Base-by-base conservation (phyloP, 2,329 filamentous ascomycete genomes). In the Cylindrodendrum hubeiense region DNA sequence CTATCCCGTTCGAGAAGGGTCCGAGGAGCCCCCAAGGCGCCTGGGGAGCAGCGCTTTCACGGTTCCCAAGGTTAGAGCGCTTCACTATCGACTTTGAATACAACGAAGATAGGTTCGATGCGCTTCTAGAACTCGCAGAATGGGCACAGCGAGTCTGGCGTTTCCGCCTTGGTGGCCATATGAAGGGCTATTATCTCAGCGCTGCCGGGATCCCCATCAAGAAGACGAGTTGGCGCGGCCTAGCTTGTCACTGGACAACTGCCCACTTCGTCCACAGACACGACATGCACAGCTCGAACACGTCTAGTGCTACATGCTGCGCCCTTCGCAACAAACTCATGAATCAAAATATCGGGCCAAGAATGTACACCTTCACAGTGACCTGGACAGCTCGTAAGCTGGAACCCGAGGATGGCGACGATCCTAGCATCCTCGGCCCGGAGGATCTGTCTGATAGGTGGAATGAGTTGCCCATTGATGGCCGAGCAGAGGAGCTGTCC, bases 71-170 rank as follows among this genome's bases (percentile, higher is more conserved):
- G n/a, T 41, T 68, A 1, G 28, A 22, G n/a, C 59, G 63, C 43
- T 54, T 66, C 26, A 55, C 51, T 3, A 60, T 68, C 26, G 52
- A 55, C 21, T 63, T 68, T 37, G 66, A 68, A 21, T 41, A 66
- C 15, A 60, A 33, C 17, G 66, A 68, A 8, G 34, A 63, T 8
- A 46, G 37, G 5, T 60, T 66, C 4, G 2, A 39, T 6, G 34
- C 8, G 24, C 41, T 66, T 10, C 28, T 53, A 21, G 41, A 60
- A 7, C 51, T 66, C 7, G 51, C 60, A 4, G 47, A 66, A 47
- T 66, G 66, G 66, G 66, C 63, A 4, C 66, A 68, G n/a, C 59
- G 59, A 6, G 66, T 66, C 24, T 68, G 66, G 66, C 56, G 54
- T 4, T 68, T 68, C 30, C 63, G 66, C 17, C 59, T 68, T 5